Base-by-base conservation (phyloP, 2,329 filamentous ascomycete genomes). In the Fusarium mangiferae region DNA sequence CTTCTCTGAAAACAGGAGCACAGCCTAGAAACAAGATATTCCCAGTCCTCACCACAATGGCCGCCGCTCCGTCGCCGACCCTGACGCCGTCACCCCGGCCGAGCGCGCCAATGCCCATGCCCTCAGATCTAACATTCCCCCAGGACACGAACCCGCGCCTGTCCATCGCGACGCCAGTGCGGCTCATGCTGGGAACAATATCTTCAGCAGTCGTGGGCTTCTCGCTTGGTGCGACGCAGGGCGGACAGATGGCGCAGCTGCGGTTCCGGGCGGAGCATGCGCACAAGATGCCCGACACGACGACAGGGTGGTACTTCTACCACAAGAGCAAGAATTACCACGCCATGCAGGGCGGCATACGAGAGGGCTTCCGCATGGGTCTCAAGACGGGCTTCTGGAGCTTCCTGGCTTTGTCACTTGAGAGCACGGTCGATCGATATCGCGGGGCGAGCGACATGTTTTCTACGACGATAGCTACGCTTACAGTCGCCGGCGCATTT, bases 271-370 rank as follows among this genome's bases (percentile, higher is more conserved):
- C 96, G 68, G 96, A 99, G 84, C 97, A 99, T 80, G 95, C 96
- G 2, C 96, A 99, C 86, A 93, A 96, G 75, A 90, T 98, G 71
- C 96, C 96, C 26, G 91, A 90, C 7, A 92, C 92, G 3, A 91
- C 94, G 33, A 90, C 91, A 5, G 96, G 95, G 24, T 99, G 96
- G 96, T 99, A 96, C 81, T 89, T 98, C n/a, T 99, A 99, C 83
- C 96, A 98, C 86, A 98, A 98, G 84, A 94, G 91, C 81, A 98
- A 98, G 83, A 98, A 98, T 83, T 98, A 99, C 85, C 91, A 94
- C 78, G 89, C 93, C 58, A 91, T 94, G 78, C 88, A 93, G 28
- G 93, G 93, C 11, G 96, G 93, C 2, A 85, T 97, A 24, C 90
- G 90, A 59, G 94, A 97, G 78, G 96, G 94, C 0, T 77, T 94